Conservation (phyloP, 108 stramenopile genomes). For the Cyclotella kingstonii region DNA sequence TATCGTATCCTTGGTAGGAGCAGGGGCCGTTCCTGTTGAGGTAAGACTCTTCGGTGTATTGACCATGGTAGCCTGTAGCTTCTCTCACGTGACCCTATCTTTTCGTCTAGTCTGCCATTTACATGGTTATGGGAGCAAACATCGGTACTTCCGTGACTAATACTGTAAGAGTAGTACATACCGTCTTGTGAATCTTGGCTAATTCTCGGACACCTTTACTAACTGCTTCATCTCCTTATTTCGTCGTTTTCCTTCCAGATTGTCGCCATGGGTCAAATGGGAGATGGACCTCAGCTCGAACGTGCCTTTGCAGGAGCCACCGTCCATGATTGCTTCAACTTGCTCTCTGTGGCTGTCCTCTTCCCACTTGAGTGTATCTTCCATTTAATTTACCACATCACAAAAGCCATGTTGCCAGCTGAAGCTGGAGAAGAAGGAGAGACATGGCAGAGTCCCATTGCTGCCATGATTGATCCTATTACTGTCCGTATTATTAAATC, state of each 20-base stretch:
- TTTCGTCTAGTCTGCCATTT: constrained; percentile 57
- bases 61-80: not conserved
- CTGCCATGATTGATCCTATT: constrained; percentile 73
- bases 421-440: constrained; percentile 48
- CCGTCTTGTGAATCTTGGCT: not conserved
- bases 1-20: constrained; percentile 79
- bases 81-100: not conserved
- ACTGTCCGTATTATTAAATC: constrained; percentile 64
- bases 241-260: constrained; percentile 58
- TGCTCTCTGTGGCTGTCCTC: constrained; percentile 72
- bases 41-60: not conserved
- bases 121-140: constrained; percentile 92
- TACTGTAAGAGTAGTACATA: constrained; percentile 11
- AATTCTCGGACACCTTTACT: constrained; percentile 43
- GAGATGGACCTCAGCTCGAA: constrained; percentile 81
- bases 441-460: constrained; percentile 77
- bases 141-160: constrained; percentile 88
- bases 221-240: too few relatives aligned
- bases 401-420: constrained; percentile 62
- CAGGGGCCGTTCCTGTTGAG: constrained; percentile 55
- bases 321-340: constrained; percentile 93
- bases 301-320: constrained; percentile 90
- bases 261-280: constrained; percentile 85
- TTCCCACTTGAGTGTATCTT: constrained; percentile 77
- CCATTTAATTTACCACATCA: constrained; percentile 56